Evolutionary conservation across 2,329 filamentous ascomycete species (phyloP).

Genomic region (Aureobasidium sp.): DNA sequence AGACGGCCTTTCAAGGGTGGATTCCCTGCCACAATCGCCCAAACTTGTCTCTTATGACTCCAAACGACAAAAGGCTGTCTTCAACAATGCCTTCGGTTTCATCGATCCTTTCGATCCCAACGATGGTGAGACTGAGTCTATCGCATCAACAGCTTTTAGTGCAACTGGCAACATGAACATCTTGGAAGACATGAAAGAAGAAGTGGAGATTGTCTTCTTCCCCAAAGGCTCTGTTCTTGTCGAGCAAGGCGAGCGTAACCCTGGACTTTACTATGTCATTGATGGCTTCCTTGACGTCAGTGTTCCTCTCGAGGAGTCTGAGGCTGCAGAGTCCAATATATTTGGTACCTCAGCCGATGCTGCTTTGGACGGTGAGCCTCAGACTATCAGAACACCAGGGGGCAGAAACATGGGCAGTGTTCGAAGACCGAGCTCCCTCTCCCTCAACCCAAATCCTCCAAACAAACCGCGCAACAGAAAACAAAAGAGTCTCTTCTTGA

Average conservation of each 20-base stretch:
- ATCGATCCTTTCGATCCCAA: slow-evolving; percentile 77
- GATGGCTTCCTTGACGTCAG: slow-evolving; percentile 95
- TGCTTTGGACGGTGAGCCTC: slow-evolving; percentile 12
- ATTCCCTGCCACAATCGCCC: slow-evolving; percentile 80
- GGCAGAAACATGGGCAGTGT: slow-evolving; percentile 9
- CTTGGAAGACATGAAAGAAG: slow-evolving; percentile 76
- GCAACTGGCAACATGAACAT: slow-evolving; percentile 59
- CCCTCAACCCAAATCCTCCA: slow-evolving; percentile 12
- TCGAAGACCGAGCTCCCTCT: neutral
- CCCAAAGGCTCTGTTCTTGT: slow-evolving; percentile 90
- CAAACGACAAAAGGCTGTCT: slow-evolving; percentile 68
- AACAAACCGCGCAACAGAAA: slow-evolving; percentile 18
- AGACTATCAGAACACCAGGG: neutral
- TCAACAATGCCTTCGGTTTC: slow-evolving; percentile 83
- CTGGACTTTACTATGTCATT: slow-evolving; percentile 93
- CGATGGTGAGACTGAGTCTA: slow-evolving; percentile 83
- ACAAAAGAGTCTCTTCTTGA: slow-evolving; percentile 68
- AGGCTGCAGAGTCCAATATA: slow-evolving; percentile 35
- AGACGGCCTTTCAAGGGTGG: slow-evolving; percentile 57
- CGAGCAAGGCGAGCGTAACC: slow-evolving; percentile 94
- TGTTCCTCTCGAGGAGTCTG: slow-evolving; percentile 63
- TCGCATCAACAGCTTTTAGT: slow-evolving; percentile 44
- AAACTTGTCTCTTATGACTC: slow-evolving; percentile 78
- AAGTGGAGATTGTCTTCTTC: slow-evolving; percentile 96
- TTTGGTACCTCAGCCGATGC: slow-evolving; percentile 36